Base-by-base conservation (phyloP, 2,329 filamentous ascomycete species). In the Coniochaeta sp. region DNA sequence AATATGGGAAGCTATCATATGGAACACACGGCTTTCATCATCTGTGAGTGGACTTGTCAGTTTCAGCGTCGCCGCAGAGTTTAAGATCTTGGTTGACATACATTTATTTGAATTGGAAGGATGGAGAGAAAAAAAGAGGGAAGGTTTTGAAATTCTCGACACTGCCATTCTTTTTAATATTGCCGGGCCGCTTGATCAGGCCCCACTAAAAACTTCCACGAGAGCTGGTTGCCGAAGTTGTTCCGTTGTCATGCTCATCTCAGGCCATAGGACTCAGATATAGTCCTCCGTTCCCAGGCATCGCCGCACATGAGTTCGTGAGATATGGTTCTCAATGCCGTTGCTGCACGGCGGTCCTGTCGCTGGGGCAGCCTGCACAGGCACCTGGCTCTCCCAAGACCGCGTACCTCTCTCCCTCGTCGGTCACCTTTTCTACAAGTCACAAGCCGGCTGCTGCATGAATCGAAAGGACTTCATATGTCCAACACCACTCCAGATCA, bases 1-100 rank as follows among this genome's bases (percentile, higher is more conserved):
- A 79, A 77, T 79, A 82, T 77, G 80, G 82, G 80, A 82, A 89
- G 83, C 81, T 75, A 81, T 98, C 95, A 96, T 91, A 87, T 87
- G 80, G 77, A 87, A 88, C 95, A 98, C 93, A 86, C 90, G 86
- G 90, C 90, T 96, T 96, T 99, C 95, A 98, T 99, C 93, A 98
- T 96, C 92, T 97, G 71, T 3, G 58, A 57, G 7, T 52, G 5
- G 58, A 67, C 57, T 59, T 57, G 52, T 61, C 59, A 60, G 59
- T 58, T 55, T 28, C 52, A 59, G 33, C 40, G 34, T 40, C 55
- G 28, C 12, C 17, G n/a, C 16, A 8, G 31, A 28, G 60, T 57
- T 58, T 59, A 60, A 59, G 59, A 43, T 61, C 67, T n/a, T 63
- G 64, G 12, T 52, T 65, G 61, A 86, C 92, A 85, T 82, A 97